Percentiles rank a stretch among this genome's conserved stretches.
Evolutionary conservation across 2,329 filamentous ascomycete genomes (phyloP).

Genomic region (Ploettnerulaceae sp.): DNA sequence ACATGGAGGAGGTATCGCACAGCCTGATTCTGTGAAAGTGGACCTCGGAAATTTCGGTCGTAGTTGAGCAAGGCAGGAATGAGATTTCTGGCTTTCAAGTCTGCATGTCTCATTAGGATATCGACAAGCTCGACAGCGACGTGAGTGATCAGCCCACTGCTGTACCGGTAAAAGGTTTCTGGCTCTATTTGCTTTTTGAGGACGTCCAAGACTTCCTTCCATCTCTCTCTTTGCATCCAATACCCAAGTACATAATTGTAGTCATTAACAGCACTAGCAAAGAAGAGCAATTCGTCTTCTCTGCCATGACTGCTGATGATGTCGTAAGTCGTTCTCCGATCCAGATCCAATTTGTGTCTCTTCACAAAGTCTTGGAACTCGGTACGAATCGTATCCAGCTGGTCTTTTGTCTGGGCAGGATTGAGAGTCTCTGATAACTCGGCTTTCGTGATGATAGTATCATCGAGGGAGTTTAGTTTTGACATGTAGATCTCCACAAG

Average conservation of each 20-base stretch:
- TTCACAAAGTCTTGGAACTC: constrained; percentile 87
- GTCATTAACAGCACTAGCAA: constrained; percentile 82
- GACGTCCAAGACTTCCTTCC: constrained; percentile 80
- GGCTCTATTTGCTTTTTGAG: constrained; percentile 89
- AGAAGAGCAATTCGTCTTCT: constrained; percentile 88
- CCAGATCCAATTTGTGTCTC: constrained; percentile 81
- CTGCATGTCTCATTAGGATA: constrained; percentile 85
- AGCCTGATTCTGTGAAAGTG: constrained; percentile 78
- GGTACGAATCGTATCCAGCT: constrained; percentile 63
- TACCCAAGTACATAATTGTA: constrained; percentile 94
- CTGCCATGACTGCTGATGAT: constrained; percentile 93
- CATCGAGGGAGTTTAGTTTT: constrained; percentile 89
- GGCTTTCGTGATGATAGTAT: constrained; percentile 85
- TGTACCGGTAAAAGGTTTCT: constrained; percentile 94
- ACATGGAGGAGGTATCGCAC: constrained; percentile 90
- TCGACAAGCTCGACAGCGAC: constrained; percentile 84
- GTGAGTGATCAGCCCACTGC: constrained; percentile 92
- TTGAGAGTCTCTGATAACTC: constrained; percentile 71
- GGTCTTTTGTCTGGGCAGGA: constrained; percentile 64
- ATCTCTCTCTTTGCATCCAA: constrained; percentile 93
- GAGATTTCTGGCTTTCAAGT: constrained; percentile 78
- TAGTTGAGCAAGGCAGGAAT: constrained; percentile 94
- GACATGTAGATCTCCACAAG: constrained; percentile 95
- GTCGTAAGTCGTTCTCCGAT: constrained; percentile 89
- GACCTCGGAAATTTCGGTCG: constrained; percentile 68